Evolutionary conservation across 169 alveolate species (phyloP).

Genomic region (Plasmodium knowlesi): DNA sequence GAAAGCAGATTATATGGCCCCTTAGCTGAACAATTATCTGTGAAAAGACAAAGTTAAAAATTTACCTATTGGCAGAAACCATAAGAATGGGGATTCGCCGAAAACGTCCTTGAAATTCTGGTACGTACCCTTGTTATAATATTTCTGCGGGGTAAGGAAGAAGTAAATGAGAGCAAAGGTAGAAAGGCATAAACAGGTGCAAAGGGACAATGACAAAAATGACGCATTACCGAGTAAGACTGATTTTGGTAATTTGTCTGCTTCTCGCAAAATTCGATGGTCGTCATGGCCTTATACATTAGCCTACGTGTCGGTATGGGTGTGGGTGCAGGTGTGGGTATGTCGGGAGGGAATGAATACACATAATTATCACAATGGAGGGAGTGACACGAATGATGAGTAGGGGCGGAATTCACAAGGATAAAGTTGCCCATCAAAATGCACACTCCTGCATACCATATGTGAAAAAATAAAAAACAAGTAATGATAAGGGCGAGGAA

Average conservation of each 20-base stretch:
- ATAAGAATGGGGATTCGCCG: constrained; percentile 71
- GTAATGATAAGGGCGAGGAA: constrained; percentile 81
- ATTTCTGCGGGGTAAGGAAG: constrained; percentile 35
- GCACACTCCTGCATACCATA: constrained; percentile 69
- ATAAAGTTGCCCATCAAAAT: not conserved
- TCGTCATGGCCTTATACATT: constrained; percentile 84
- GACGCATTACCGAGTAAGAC: constrained; percentile 42
- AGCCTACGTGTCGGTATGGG: constrained; percentile 69
- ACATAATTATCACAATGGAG: not conserved
- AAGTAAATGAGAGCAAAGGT: not conserved
- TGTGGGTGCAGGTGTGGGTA: no score
- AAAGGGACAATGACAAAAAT: not conserved
- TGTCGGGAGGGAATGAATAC: not conserved
- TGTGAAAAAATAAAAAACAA: constrained; percentile 86
- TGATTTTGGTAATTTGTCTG: constrained; percentile 75
- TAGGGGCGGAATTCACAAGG: not conserved
- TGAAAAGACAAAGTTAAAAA: not conserved
- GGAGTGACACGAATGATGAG: not conserved
- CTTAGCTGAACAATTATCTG: not conserved
- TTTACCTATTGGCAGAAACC: constrained; percentile 76
- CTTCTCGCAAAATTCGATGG: constrained; percentile 92
- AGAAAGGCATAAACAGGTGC: not conserved
- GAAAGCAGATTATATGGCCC: not conserved
- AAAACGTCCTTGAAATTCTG: constrained; percentile 61
- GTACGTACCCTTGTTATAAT: constrained; percentile 69